phyloP scores from a whole-genome alignment of 345 rosid genomes.

The Eucalyptus coolabah region DNA sequence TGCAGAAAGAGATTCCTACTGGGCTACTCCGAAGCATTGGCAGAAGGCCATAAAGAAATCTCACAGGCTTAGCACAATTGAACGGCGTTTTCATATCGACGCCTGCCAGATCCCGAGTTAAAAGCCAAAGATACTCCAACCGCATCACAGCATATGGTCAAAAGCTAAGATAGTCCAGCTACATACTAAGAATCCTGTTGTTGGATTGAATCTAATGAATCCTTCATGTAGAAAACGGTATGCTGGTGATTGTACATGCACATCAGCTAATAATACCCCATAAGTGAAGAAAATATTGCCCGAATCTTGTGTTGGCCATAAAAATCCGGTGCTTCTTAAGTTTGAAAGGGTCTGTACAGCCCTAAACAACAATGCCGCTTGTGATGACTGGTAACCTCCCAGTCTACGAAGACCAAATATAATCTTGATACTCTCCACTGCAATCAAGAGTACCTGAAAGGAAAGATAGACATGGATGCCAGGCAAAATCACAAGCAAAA shows the following conservation, averaged over 20 bases:
- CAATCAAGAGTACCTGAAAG: neutral
- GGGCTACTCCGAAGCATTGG: neutral
- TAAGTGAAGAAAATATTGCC: neutral
- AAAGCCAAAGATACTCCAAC: neutral
- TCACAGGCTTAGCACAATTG: neutral
- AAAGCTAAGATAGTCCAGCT: neutral
- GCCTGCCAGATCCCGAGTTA: neutral
- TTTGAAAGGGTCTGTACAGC: neutral
- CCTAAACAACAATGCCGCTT: neutral
- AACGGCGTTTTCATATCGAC: neutral
- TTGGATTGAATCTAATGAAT: too few relatives aligned
- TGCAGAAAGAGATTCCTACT: neutral
- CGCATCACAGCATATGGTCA: neutral
- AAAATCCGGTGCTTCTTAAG: neutral
- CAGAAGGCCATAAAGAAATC: neutral
- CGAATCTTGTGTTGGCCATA: neutral
- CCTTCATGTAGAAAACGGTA: neutral
- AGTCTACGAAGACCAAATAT: neutral
- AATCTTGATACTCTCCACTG: neutral
- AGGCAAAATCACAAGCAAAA: neutral
- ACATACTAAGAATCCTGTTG: too few relatives aligned
- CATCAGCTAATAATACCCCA: neutral
- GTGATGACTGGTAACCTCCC: neutral
- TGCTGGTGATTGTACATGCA: neutral
- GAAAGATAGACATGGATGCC: neutral